A percentile compares a stretch with the other conserved stretches of the same genome.
Evolutionary conservation across 345 rosid species (phyloP).

Genomic region (Citrus reticulata): DNA sequence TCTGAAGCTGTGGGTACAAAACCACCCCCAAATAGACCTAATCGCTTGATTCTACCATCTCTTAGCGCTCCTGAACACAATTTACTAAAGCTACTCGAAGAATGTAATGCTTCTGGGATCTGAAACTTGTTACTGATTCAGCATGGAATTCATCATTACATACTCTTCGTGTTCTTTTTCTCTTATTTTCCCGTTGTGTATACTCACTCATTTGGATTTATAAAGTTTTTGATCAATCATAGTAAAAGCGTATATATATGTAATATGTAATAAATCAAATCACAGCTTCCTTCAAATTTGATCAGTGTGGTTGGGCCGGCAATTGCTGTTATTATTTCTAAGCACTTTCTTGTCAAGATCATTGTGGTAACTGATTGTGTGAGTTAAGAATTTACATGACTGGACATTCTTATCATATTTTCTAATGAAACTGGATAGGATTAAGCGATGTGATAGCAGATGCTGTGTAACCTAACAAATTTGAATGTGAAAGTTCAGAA

Average conservation of each 20-base stretch:
- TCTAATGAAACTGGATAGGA: too few relatives aligned
- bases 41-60: constrained; percentile 54
- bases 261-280: background rate
- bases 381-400: too few relatives aligned
- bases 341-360: too few relatives aligned
- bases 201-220: background rate
- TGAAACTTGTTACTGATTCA: constrained; percentile 20
- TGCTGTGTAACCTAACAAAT: background rate
- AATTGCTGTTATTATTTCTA: background rate
- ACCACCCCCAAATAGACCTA: constrained; percentile 20
- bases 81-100: constrained; percentile 78
- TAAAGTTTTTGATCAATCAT: constrained; percentile 2
- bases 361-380: too few relatives aligned
- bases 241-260: background rate
- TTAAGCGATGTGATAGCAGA: background rate
- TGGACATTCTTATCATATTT: too few relatives aligned
- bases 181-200: background rate
- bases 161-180: background rate
- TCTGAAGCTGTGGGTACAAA: constrained; percentile 34
- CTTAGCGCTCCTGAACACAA: constrained; percentile 88
- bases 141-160: background rate
- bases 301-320: background rate
- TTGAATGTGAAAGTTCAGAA: background rate
- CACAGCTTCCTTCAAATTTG: constrained; percentile 5
- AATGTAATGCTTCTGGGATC: constrained; percentile 61